These are phyloP conservation scores for Mytilinidion resinicola DNA, from an alignment of 495 filamentous ascomycete genomes.

Conservation along the genomic window DNA sequence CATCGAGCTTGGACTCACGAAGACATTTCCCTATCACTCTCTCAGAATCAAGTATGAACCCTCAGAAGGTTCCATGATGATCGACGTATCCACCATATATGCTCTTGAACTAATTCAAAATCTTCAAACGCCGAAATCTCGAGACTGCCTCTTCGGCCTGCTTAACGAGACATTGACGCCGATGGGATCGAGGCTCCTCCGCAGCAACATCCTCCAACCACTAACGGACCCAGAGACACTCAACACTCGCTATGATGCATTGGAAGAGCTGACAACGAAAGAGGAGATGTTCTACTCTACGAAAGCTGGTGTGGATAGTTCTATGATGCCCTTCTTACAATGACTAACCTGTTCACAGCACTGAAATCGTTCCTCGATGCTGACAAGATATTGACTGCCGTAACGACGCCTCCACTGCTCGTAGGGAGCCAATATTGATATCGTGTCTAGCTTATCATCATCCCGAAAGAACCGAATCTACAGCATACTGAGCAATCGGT, in stretches of 20 bases:
- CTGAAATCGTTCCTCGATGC: conserved; percentile 69
- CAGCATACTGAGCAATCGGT: conserved; percentile 69
- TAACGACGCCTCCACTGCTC: conserved; percentile 26
- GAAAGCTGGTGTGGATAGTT: conserved; percentile 48
- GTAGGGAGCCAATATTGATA: neutral
- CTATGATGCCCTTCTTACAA: neutral
- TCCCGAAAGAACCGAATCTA: conserved; percentile 59
- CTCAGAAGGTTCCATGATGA: conserved; percentile 91
- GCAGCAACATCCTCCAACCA: conserved; percentile 84
- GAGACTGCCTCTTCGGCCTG: conserved; percentile 72
- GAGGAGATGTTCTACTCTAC: conserved; percentile 83
- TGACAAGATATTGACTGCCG: conserved; percentile 59
- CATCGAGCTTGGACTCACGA: conserved; percentile 59
- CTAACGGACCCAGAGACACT: conserved; percentile 61
- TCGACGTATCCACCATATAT: conserved; percentile 77
- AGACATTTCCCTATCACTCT: conserved; percentile 66
- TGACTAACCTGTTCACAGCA: conserved; percentile 38
- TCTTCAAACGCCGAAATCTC: conserved; percentile 64
- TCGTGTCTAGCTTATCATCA: conserved; percentile 54
- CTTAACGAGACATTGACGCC: conserved; percentile 80
- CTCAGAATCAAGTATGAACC: conserved; percentile 80
- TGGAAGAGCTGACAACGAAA: conserved; percentile 76
- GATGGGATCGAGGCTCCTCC: conserved; percentile 76
- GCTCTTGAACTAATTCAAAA: conserved; percentile 90
- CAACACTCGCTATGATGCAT: conserved; percentile 65